phyloP scores from a whole-genome alignment of 306 rosid species.

The Notholithocarpus densiflorus region DNA sequence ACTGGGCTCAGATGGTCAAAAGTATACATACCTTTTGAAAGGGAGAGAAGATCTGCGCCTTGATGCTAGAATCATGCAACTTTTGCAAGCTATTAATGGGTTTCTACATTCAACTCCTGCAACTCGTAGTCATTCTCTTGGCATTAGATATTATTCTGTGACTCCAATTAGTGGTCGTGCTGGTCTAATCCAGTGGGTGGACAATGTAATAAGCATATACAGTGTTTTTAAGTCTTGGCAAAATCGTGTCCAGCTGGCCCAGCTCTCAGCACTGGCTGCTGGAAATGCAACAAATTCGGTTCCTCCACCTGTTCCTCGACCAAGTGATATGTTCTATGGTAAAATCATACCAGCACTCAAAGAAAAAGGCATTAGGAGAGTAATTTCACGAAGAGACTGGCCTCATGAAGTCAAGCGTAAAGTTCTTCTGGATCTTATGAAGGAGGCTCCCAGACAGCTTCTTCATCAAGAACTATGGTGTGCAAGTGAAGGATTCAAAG shows the following conservation, averaged over 20 bases:
- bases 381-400: conserved; percentile 98
- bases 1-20: conserved; percentile 89
- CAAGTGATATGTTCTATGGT: conserved; percentile 98
- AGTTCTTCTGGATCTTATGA: conserved; percentile 91
- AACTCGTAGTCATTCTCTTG: conserved; percentile 65
- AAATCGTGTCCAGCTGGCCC: conserved; percentile 74
- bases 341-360: conserved; percentile 97
- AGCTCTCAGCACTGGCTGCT: conserved; percentile 51
- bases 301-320: conserved; percentile 92
- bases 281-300: conserved; percentile 63
- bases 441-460: conserved; percentile 88
- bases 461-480: conserved; percentile 96
- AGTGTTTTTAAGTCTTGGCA: conserved; percentile 97
- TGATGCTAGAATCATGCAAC: conserved; percentile 96
- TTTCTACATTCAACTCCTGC: conserved; percentile 78
- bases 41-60: conserved; percentile 98
- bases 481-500: conserved; percentile 96
- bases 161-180: conserved; percentile 98
- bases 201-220: conserved; percentile 81
- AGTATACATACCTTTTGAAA: conserved; percentile 85
- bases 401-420: conserved; percentile 94
- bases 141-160: conserved; percentile 90
- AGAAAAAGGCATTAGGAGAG: conserved; percentile 98
- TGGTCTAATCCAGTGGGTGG: conserved; percentile 96
- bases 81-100: conserved; percentile 87